Conservation (phyloP, 164 flowering plant genomes). For the Kalanchoe fedtschenkoi region DNA sequence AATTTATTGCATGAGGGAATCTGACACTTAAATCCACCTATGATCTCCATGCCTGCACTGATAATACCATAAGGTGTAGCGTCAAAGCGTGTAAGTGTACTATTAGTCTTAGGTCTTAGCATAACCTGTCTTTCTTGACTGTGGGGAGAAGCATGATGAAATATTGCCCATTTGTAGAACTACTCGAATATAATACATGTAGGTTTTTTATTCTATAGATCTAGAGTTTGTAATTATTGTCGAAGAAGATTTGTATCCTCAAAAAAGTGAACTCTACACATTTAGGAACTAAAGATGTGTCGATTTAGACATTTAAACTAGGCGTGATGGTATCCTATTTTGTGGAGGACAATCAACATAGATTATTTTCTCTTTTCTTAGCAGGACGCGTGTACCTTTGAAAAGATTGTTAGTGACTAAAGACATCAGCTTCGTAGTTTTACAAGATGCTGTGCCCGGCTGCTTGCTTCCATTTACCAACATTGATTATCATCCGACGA, state of each 20-base stretch:
- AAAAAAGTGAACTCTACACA: not conserved
- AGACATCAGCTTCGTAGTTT: not conserved
- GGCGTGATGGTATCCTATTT: not conserved
- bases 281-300: not conserved
- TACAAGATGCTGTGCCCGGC: no score
- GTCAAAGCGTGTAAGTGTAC: not conserved
- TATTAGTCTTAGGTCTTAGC: not conserved
- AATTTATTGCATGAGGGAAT: not conserved
- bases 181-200: not conserved
- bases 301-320: not conserved
- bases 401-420: not conserved
- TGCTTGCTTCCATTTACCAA: no score
- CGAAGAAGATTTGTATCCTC: not conserved
- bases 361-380: not conserved
- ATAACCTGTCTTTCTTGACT: not conserved
- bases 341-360: not conserved
- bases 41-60: not conserved
- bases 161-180: not conserved
- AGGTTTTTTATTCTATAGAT: not conserved
- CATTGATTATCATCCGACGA: no score
- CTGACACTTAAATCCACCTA: not conserved
- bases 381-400: not conserved
- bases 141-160: not conserved
- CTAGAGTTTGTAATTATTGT: not conserved
- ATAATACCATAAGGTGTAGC: not conserved